phyloP scores from a whole-genome alignment of 352 stramenopile species.

The Phytophthora vignae region DNA sequence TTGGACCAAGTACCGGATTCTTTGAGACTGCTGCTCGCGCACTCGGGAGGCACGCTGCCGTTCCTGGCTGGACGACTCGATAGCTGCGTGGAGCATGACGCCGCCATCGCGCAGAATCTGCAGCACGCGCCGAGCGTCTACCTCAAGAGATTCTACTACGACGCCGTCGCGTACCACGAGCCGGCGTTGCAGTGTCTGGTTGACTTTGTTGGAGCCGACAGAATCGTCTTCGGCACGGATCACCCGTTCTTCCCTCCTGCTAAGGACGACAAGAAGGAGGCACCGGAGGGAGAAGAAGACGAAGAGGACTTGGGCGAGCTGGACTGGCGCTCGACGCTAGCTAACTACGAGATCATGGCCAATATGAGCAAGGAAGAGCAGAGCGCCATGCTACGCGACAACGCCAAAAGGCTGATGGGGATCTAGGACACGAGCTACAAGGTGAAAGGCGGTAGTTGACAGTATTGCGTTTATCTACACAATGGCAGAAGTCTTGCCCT shows the following conservation, averaged over 20 bases:
- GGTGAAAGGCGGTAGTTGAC: conserved; percentile 18
- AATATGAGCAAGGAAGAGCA: conserved; percentile 45
- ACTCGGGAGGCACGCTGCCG: conserved; percentile 70
- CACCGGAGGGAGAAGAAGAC: background rate
- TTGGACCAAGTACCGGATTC: conserved; percentile 53
- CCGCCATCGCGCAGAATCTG: conserved; percentile 46
- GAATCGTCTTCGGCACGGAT: conserved; percentile 72
- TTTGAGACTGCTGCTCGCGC: conserved; percentile 61
- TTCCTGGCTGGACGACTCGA: conserved; percentile 68
- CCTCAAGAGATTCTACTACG: conserved; percentile 70
- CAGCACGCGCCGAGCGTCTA: conserved; percentile 59
- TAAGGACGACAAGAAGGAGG: conserved; percentile 11
- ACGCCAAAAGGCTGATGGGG: conserved; percentile 43
- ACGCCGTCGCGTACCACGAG: conserved; percentile 64
- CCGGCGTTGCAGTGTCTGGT: conserved; percentile 64
- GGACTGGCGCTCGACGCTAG: conserved; percentile 52
- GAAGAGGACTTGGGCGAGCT: conserved; percentile 28
- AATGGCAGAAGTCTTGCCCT: conserved; percentile 2
- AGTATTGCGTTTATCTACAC: conserved; percentile 22
- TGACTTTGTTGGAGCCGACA: conserved; percentile 57
- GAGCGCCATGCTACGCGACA: conserved; percentile 51
- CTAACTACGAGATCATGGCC: conserved; percentile 61
- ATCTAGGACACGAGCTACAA: conserved; percentile 31
- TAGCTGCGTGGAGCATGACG: conserved; percentile 67
- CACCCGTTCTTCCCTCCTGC: conserved; percentile 71